Percentiles rank a stretch among this genome's conserved stretches.
Evolutionary conservation across 2,329 filamentous ascomycete genomes (phyloP).

Genomic region (Xylariaceae sp.): DNA sequence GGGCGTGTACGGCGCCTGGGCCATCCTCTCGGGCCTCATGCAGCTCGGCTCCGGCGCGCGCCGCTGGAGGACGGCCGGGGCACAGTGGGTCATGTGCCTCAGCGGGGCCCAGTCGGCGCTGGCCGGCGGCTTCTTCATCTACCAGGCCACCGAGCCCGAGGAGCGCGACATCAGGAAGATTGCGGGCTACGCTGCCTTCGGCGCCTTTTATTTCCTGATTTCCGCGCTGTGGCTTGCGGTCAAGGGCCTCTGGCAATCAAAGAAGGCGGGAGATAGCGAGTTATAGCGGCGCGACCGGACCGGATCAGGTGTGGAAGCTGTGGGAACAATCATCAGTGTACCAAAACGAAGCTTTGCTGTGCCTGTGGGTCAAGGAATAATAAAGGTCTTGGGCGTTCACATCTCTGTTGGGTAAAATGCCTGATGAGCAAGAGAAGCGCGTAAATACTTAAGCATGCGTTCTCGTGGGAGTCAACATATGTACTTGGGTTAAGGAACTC

Average conservation of each 20-base stretch:
- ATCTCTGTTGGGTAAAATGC: too few relatives aligned
- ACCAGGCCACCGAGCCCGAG: slow-evolving; percentile 12
- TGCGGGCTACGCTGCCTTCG: slow-evolving; percentile 16
- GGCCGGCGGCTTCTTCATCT: slow-evolving; percentile 17
- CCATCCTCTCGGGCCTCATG: slow-evolving; percentile 17
- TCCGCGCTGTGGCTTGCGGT: slow-evolving; percentile 16
- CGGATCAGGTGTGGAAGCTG: too few relatives aligned
- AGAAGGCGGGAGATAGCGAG: slow-evolving; percentile 10
- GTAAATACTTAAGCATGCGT: too few relatives aligned
- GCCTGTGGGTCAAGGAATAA: too few relatives aligned
- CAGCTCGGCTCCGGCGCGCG: slow-evolving; percentile 14
- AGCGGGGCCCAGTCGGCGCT: slow-evolving; percentile 16
- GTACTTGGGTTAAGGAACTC: too few relatives aligned
- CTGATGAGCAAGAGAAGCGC: too few relatives aligned
- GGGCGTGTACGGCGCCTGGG: slow-evolving; percentile 17
- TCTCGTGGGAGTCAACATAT: too few relatives aligned
- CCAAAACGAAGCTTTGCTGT: too few relatives aligned
- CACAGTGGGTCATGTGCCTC: slow-evolving; percentile 15
- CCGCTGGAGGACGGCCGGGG: slow-evolving; percentile 13
- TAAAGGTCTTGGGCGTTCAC: too few relatives aligned
- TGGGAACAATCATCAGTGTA: too few relatives aligned
- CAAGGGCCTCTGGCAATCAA: slow-evolving; percentile 14
- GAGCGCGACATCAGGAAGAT: slow-evolving; percentile 14
- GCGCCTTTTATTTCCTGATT: slow-evolving; percentile 17
- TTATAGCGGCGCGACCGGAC: slow-evolving; percentile 7